These are phyloP conservation scores for Lithohypha guttulata DNA, from an alignment of 2,329 filamentous ascomycete species.

Conservation along the genomic window DNA sequence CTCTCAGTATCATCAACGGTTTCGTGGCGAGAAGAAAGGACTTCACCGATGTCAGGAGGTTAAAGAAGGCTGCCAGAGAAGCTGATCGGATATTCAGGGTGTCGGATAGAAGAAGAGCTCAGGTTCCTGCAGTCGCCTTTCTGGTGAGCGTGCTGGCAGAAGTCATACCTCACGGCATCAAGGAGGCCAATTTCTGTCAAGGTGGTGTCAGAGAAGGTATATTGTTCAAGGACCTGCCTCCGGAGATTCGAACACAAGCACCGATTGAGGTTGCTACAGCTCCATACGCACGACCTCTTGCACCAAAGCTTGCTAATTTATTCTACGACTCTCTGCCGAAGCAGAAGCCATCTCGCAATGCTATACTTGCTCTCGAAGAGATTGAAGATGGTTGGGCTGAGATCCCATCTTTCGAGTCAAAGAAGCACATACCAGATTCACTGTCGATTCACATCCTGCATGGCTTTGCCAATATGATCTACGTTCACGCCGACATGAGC, in stretches of 20 bases:
- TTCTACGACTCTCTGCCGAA: slow-evolving; percentile 39
- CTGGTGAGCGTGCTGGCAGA: slow-evolving; percentile 65
- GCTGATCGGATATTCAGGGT: slow-evolving; percentile 62
- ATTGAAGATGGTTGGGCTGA: slow-evolving; percentile 5
- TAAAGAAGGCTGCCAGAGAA: slow-evolving; percentile 68
- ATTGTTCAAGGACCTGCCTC: slow-evolving; percentile 50
- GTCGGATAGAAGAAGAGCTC: slow-evolving; percentile 63
- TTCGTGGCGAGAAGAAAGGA: slow-evolving; percentile 64
- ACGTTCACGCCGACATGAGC: slow-evolving; percentile 39
- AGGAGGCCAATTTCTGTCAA: slow-evolving; percentile 69
- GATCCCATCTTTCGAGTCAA: background rate
- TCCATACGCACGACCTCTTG: slow-evolving; percentile 39
- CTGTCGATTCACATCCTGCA: slow-evolving; percentile 34
- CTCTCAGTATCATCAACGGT: slow-evolving; percentile 72
- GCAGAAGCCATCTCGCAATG: background rate
- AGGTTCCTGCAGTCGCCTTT: slow-evolving; percentile 74
- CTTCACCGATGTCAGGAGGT: slow-evolving; percentile 63
- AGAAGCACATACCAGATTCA: slow-evolving; percentile 3
- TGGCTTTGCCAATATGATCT: slow-evolving; percentile 51
- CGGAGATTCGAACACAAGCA: slow-evolving; percentile 48
- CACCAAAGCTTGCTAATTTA: slow-evolving; percentile 36
- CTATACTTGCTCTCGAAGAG: background rate
- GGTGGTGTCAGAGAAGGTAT: slow-evolving; percentile 79
- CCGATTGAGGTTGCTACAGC: slow-evolving; percentile 57
- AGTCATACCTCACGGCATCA: slow-evolving; percentile 57